Base-by-base conservation (phyloP, 352 stramenopile genomes). In the Phytopythium ostracodes region DNA sequence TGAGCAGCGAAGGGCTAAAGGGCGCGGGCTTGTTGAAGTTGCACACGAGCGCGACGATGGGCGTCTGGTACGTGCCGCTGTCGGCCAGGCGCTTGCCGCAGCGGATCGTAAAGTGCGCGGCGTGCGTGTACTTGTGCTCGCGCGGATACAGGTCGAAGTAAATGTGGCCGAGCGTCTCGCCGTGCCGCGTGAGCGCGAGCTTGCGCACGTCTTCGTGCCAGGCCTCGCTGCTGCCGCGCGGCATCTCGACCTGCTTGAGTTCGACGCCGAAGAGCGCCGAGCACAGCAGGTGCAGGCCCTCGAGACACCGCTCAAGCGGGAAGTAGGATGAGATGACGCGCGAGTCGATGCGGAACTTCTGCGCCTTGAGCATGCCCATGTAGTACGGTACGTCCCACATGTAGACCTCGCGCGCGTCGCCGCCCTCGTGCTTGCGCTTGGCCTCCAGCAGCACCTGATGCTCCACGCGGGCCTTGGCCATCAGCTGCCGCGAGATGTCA, bases 361-460 rank as follows among this genome's bases (percentile, higher is more conserved):
- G 76, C 17, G 81, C 84, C 71, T 90, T 94, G 59, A 90, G 72
- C 78, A 92, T 89, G 14, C 85, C 81, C 72, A 94, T 96, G 71
- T 98, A 98, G 77, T 96, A 98, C 4, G 90, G 88, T 22, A 98
- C 64, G 73, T 99, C 96, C 96, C 96, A 99, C 68, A 96, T 91
- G 65, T 96, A 79, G 7, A 99, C 71, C 0, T 80, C 63, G 40
- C 72, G 50, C 15, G 67, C 68, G 17, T 60, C 63, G 17, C 54
- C 38, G 12, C 79, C 75, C 72, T 94, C 84, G 46, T 88, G 71
- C 11, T 70, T 65, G 17, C 77, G 66, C 67, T 96, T 96, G 18
- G 79, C 80, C 14, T 71, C 65, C 11, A 88, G 52, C 31, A 96
- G 61, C 33, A 89, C 57, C 33, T 78, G 56, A 14, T 82, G 72